A percentile compares a stretch with the other conserved stretches of the same genome.
phyloP scores from a whole-genome alignment of 164 flowering plant species.

The Kingdonia uniflora region DNA sequence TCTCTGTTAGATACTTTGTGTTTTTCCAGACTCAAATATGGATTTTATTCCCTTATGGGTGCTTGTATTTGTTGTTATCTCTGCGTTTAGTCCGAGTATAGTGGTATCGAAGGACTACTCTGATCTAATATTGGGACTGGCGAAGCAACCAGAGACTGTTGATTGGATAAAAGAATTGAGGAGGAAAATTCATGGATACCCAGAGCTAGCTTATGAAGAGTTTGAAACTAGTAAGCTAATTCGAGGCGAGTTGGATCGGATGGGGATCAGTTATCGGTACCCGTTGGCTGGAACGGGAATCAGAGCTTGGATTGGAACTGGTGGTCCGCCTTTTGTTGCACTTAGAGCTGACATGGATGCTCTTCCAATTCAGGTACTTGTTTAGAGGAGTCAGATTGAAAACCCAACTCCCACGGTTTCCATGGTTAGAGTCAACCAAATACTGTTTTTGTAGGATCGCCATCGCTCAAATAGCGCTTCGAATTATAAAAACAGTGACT shows the following conservation, averaged over 20 bases:
- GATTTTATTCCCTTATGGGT: no score
- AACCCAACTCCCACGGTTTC: no score
- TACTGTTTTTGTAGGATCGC: no score
- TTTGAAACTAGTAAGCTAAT: slow-evolving; percentile 49
- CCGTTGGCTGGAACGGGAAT: slow-evolving; percentile 36
- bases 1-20: no score
- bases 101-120: no score
- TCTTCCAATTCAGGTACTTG: slow-evolving; percentile 78
- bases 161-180: slow-evolving; percentile 46
- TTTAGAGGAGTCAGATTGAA: no score
- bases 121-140: slow-evolving; percentile 17
- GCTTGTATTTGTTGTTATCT: no score
- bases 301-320: slow-evolving; percentile 57
- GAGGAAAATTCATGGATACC: slow-evolving; percentile 60
- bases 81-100: no score
- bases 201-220: slow-evolving; percentile 76
- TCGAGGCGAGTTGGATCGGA: slow-evolving; percentile 43
- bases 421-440: no score
- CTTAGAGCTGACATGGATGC: slow-evolving; percentile 96
- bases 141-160: slow-evolving; percentile 31
- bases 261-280: slow-evolving; percentile 14
- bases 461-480: no score
- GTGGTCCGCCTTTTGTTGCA: slow-evolving; percentile 73
- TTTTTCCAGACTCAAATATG: no score
- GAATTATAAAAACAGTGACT: no score